Percentiles rank a stretch among this genome's conserved stretches.
These are phyloP conservation scores for Senna siamea DNA, from an alignment of 306 rosid genomes.

Conservation along the genomic window DNA sequence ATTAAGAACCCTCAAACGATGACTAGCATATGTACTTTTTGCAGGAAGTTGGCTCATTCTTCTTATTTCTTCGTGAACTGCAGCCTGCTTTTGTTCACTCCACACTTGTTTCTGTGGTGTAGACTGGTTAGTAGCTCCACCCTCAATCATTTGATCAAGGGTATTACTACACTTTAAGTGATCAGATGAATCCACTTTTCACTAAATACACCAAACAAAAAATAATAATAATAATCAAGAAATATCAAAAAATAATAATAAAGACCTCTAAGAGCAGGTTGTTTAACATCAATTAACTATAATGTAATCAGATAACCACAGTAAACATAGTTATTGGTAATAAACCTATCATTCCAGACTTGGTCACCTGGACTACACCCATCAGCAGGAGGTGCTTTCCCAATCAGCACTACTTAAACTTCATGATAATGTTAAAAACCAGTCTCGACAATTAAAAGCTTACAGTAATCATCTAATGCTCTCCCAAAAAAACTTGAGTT, in stretches of 20 bases:
- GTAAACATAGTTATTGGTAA: background rate
- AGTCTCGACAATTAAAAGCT: constrained; percentile 4
- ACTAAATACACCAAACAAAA: constrained; percentile 16
- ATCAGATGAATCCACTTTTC: constrained; percentile 38
- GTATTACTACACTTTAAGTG: constrained; percentile 34
- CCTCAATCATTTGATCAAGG: constrained; percentile 51
- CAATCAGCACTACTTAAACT: constrained; percentile 1
- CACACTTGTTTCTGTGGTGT: constrained; percentile 48
- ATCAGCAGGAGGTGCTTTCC: constrained; percentile 14
- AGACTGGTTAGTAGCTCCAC: constrained; percentile 41
- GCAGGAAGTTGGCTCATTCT: constrained; percentile 67
- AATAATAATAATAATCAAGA: constrained; percentile 8
- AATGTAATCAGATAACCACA: constrained; percentile 20
- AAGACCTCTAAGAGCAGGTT: background rate
- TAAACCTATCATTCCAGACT: constrained; percentile 8
- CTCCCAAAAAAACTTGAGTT: constrained; percentile 17
- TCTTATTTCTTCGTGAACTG: constrained; percentile 65
- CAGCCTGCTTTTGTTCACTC: constrained; percentile 55
- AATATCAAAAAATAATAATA: constrained; percentile 23
- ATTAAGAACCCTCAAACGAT: constrained; percentile 79
- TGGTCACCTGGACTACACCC: background rate
- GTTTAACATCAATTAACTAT: background rate
- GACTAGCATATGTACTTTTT: constrained; percentile 65
- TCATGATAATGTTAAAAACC: background rate
- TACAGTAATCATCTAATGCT: background rate